These are phyloP conservation scores for Sporothrix mexicana DNA, from an alignment of 2,329 filamentous ascomycete genomes.

Conservation along the genomic window DNA sequence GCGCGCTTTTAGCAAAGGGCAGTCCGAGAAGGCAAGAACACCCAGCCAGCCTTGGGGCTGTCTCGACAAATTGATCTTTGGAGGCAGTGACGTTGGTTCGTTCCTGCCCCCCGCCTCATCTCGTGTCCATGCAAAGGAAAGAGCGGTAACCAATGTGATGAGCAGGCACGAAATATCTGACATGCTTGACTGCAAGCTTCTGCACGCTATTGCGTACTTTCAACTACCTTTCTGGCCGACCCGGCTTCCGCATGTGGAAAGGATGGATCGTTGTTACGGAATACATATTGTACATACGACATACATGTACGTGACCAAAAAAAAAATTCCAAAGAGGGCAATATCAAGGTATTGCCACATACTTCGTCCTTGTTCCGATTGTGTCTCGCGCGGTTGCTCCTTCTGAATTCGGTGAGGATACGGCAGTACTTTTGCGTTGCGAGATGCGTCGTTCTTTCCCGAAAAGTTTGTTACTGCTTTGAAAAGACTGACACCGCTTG, in stretches of 20 bases:
- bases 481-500: not conserved
- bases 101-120: conserved; percentile 4
- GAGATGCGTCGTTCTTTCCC: not conserved
- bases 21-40: not conserved
- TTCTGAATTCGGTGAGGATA: not conserved
- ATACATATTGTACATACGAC: not conserved
- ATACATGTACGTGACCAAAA: not conserved
- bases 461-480: too few relatives aligned
- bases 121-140: conserved; percentile 18
- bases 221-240: conserved; percentile 27
- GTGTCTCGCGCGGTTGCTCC: not conserved
- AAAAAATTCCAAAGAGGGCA: too few relatives aligned
- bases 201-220: conserved; percentile 11
- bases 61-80: conserved; percentile 23
- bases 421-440: not conserved
- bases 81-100: conserved; percentile 33
- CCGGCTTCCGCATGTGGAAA: conserved; percentile 40
- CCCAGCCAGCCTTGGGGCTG: conserved; percentile 17
- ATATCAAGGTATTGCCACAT: too few relatives aligned
- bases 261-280: not conserved
- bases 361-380: too few relatives aligned
- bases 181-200: not conserved
- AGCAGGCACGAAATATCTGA: not conserved
- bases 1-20: not conserved
- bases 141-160: conserved; percentile 19